Base-by-base conservation (phyloP, 129 eudicot species). In the Artemisia tridentata region DNA sequence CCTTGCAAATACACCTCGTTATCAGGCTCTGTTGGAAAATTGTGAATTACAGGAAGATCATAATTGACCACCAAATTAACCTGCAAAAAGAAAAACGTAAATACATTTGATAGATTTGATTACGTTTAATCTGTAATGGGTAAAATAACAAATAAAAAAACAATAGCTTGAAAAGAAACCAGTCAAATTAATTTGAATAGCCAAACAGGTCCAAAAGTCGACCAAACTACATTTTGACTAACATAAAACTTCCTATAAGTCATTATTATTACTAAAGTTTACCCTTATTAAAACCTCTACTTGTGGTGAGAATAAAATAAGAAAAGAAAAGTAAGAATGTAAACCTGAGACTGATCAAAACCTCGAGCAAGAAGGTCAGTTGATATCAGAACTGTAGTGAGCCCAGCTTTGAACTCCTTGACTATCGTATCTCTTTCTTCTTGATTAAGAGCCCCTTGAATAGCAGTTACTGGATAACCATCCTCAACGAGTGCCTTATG, bases 41-140 rank as follows among this genome's bases (percentile, higher is more conserved):
- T 74, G 67, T 73, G 56, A 27, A 53, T 65, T 68, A 83, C 67
- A 16, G 96, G 96, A 46, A 88, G 92, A 74, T 88, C 89, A 79
- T 61, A 88, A 52, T 88, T 88, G 27, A 88, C 84, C 2, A 88
- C 96, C 85, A 88, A 77, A 79, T 88, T 88, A n/a, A 88, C 89
- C 96, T 88, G 14, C 7, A 9, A 0, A 65, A 53, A 31, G 20
- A 49, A 49, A 49, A 11, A 13, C 11, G 5, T 8, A 49, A 49
- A 11, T 49, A 49, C 53, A 49, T 11, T 49, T 49, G 53, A 10
- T 2, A 49, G 53, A 49, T 49, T 15, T 49, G 53, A 8, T 13
- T 49, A 49, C 12, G 0, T 49, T 48, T 48, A 48, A 9, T 48
- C 3, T 48, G 5, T 10, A 48, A 10, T 48, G 9, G 18, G 21